Base-by-base conservation (phyloP, 805 yeast genomes). In the Yarrowia yakushimensis region DNA sequence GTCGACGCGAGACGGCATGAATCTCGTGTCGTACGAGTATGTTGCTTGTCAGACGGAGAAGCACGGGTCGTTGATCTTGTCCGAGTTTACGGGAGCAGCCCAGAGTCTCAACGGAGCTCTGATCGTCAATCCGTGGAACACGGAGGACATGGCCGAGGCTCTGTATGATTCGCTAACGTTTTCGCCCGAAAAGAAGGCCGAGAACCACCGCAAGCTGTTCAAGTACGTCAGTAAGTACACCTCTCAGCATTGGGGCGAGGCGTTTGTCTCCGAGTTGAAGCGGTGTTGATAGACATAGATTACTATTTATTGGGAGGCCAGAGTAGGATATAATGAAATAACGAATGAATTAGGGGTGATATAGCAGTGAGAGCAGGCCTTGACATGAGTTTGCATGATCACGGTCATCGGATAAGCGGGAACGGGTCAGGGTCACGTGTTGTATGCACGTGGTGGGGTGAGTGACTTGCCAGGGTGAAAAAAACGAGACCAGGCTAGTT, bases 41-140 rank as follows among this genome's bases (percentile, higher is more conserved):
- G 90, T 94, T 69, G 97, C 98, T 0, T 93, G 98, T 71, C 99
- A 94, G 75, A 82, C 85, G 66, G 85, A 86, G 50, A 85, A 85
- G 65, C 85, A 90, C 66, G 99, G 99, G 9, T 85, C 91, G 3
- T 79, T 94, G 68, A 88, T 94, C 54, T 74, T 94, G 66, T 87
- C 96, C 42, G 99, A 94, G 76, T 94, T 94, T 76, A 94, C 99
- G 0, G 99, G 99, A 54, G 99, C 99, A n/a, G 98, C 99, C 0
- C 99, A 94, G 76, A 88, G 96, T 1, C 78, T 94, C 66, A 93
- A 94, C 71, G 99, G 99, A 23, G 91, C 97, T 1, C 73, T 93
- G 13, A 84, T 94, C 64, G 96, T 94, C 20, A 94, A 94, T 71
- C 99, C 99, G 3, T 94, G 99, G 99, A 94, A 93, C 72, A 93